Conservation (phyloP, 495 filamentous ascomycete species). For the Penicillium flavigenum region DNA sequence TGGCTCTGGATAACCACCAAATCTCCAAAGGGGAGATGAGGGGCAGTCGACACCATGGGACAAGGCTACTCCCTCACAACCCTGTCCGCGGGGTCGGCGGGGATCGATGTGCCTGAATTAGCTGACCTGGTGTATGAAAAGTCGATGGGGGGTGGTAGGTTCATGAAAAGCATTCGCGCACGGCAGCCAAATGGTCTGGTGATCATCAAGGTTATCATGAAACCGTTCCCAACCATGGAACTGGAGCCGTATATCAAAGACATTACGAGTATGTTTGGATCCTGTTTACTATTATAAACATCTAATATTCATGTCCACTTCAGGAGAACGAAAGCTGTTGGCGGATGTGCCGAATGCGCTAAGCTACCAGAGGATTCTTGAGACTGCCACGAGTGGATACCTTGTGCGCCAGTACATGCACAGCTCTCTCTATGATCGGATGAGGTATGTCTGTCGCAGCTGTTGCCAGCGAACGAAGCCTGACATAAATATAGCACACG, state of each 20-base stretch:
- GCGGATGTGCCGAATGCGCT: slow-evolving; percentile 87
- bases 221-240: slow-evolving; percentile 75
- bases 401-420: slow-evolving; percentile 95
- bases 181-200: slow-evolving; percentile 85
- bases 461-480: background rate
- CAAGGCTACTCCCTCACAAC: slow-evolving; percentile 93
- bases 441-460: slow-evolving; percentile 56
- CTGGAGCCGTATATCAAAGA: slow-evolving; percentile 72
- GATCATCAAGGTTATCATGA: slow-evolving; percentile 91
- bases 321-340: slow-evolving; percentile 78
- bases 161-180: slow-evolving; percentile 95
- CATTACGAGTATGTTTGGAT: slow-evolving; percentile 62
- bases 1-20: slow-evolving; percentile 1
- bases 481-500: slow-evolving; percentile 64
- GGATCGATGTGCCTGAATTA: slow-evolving; percentile 91
- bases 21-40: slow-evolving; percentile 37
- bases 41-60: slow-evolving; percentile 66
- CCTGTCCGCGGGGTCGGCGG: slow-evolving; percentile 83
- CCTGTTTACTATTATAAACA: background rate
- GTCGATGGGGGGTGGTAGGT: slow-evolving; percentile 87
- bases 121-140: slow-evolving; percentile 87
- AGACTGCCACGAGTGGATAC: slow-evolving; percentile 87
- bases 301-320: slow-evolving; percentile 15
- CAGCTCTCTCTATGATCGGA: slow-evolving; percentile 94
- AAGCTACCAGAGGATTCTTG: slow-evolving; percentile 82